phyloP scores from a whole-genome alignment of 2,329 filamentous ascomycete species.

The Aspergillus tamarii region DNA sequence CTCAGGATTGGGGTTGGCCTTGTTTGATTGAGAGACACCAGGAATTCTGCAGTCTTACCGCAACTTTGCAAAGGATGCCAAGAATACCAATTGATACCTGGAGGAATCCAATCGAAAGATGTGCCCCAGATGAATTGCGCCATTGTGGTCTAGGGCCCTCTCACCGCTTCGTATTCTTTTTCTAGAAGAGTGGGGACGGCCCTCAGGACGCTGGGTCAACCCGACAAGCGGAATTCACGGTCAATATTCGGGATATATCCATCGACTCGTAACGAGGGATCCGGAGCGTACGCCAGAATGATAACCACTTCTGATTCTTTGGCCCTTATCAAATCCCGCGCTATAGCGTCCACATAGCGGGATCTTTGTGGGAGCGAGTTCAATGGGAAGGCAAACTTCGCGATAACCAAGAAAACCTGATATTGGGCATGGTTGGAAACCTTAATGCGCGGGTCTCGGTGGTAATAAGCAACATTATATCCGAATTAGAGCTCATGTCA shows the following conservation, averaged over 20 bases:
- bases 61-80: constrained; percentile 7
- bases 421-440: neutral
- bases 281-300: neutral
- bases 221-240: neutral
- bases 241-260: neutral
- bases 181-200: neutral
- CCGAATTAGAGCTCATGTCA: constrained; percentile 6
- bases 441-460: neutral
- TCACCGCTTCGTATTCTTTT: constrained; percentile 10
- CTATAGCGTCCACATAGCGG: neutral
- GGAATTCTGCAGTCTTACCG: constrained; percentile 4
- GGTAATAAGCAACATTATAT: neutral
- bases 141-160: constrained; percentile 2
- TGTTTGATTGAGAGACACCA: neutral
- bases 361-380: neutral
- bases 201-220: neutral
- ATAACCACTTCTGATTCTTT: neutral
- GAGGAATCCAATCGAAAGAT: neutral
- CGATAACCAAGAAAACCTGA: neutral
- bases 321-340: no score
- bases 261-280: neutral
- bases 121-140: constrained; percentile 4
- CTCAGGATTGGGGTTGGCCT: neutral
- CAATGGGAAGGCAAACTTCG: neutral
- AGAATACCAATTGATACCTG: neutral